Evolutionary conservation across 2,329 filamentous ascomycete genomes (phyloP).

Genomic region (Hypomyces perniciosus): DNA sequence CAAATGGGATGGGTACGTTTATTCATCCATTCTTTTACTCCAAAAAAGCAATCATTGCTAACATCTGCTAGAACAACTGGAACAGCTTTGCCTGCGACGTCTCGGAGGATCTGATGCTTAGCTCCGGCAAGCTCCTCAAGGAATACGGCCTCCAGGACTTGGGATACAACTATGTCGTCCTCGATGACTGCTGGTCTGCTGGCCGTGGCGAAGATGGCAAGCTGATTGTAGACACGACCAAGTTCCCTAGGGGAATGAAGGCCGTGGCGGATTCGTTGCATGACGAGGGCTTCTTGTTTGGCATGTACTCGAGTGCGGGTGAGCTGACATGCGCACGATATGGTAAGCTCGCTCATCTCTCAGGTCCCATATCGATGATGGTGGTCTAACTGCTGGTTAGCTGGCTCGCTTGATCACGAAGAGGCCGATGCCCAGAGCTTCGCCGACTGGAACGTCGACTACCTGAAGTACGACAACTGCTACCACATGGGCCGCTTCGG

Average conservation of each 20-base stretch:
- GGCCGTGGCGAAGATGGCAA: constrained; percentile 20
- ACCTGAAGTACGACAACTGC: constrained; percentile 49
- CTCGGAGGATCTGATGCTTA: constrained; percentile 15
- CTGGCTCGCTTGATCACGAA: constrained; percentile 47
- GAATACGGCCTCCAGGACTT: constrained; percentile 22
- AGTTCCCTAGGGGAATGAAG: constrained; percentile 33
- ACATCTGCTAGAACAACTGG: constrained; percentile 12
- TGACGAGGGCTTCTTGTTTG: constrained; percentile 30
- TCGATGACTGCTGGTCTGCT: constrained; percentile 32
- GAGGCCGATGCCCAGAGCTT: constrained; percentile 46
- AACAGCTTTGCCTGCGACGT: constrained; percentile 11
- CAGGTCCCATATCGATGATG: constrained; percentile 10
- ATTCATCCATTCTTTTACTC: background rate
- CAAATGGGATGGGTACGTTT: constrained; percentile 12
- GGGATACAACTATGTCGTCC: constrained; percentile 24
- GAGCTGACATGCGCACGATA: constrained; percentile 40
- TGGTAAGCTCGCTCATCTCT: background rate
- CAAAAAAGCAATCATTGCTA: background rate
- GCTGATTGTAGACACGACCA: constrained; percentile 25
- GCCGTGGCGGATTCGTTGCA: constrained; percentile 30
- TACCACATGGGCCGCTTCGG: constrained; percentile 11
- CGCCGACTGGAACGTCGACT: constrained; percentile 47
- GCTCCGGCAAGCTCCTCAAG: constrained; percentile 19
- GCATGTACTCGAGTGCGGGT: constrained; percentile 38
- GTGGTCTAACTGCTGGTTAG: constrained; percentile 22